Evolutionary conservation across 148 eudicot genomes (phyloP), one percentile per base, ranked within the genome.

Genomic region (Cornus suecica): DNA sequence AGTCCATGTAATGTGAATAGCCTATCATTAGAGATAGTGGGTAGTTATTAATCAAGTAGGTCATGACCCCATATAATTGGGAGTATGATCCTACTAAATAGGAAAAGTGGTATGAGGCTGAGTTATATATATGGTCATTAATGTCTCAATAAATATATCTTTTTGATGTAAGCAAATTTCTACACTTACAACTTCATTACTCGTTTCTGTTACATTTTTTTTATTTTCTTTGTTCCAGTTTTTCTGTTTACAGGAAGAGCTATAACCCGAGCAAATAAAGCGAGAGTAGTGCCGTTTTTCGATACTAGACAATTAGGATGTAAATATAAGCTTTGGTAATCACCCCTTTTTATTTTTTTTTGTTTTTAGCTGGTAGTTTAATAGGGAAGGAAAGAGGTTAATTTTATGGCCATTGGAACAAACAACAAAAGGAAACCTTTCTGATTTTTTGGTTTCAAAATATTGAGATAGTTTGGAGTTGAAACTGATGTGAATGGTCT

Each of bases 241-340:
- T 48, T 64, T 30, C 15, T 68, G 25, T 74, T n/a, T 83, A 58
- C 97, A 90, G 97, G 97, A 92, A 79, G 97, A 92, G 74, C 94
- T 92, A 26, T 92, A 86, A 79, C 7, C 7, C 7, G 4, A 4
- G 4, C 4, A 4, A 8, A 0, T 48, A 14, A 48, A 18, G 18
- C 15, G 20, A 48, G 20, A 48, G 54, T 1, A 48, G 3, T 48
- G 54, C 54, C 1, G 15, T 48, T 16, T 48, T 13, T 18, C 7
- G 2, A 1, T 48, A 18, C 54, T 48, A n/a, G 54, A 48, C 54
- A 4, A 48, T 48, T 48, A 1, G 4, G 20, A 37, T 48, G 2
- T 48, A 16, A 13, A 16, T 16, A 11, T 16, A 48, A 48, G 54
- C 54, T 48, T 48, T 13, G 54, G 54, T 16, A 48, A 48, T 48